These are phyloP conservation scores for Hanseniaspora singularis DNA, from an alignment of 805 yeast species.

Conservation along the genomic window DNA sequence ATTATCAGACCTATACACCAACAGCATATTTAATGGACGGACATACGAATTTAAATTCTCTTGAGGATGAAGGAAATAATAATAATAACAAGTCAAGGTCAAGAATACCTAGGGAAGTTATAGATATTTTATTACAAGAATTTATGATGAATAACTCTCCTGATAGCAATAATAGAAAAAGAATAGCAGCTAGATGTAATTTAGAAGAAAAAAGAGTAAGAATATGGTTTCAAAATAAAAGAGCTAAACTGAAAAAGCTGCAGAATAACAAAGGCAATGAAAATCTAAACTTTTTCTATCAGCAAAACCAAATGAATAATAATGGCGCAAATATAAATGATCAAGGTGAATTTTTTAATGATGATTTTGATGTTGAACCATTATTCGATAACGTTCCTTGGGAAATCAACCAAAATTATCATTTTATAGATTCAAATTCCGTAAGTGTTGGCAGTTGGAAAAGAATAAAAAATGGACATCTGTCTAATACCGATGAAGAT, in stretches of 20 bases:
- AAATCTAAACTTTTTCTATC: constrained; percentile 16
- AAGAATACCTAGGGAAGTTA: constrained; percentile 69
- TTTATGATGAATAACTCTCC: constrained; percentile 69
- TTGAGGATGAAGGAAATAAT: constrained; percentile 6
- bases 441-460: constrained; percentile 75
- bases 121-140: constrained; percentile 54
- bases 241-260: constrained; percentile 61
- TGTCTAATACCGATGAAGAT: constrained; percentile 19
- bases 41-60: constrained; percentile 2
- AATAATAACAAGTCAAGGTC: constrained; percentile 38
- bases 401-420: constrained; percentile 51
- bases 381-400: constrained; percentile 38
- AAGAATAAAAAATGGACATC: constrained; percentile 54
- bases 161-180: constrained; percentile 53
- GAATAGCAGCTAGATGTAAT: constrained; percentile 57
- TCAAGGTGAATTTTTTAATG: constrained; percentile 15
- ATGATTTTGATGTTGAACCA: constrained; percentile 18
- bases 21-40: constrained; percentile 3
- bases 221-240: constrained; percentile 84
- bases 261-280: constrained; percentile 18
- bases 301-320: constrained; percentile 5
- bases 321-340: constrained; percentile 13
- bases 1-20: too few relatives aligned
- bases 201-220: constrained; percentile 82
- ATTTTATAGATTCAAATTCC: constrained; percentile 54